A percentile compares a stretch with the other conserved stretches of the same genome.
phyloP scores from a whole-genome alignment of 352 stramenopile species.

The Phytophthora pini region DNA sequence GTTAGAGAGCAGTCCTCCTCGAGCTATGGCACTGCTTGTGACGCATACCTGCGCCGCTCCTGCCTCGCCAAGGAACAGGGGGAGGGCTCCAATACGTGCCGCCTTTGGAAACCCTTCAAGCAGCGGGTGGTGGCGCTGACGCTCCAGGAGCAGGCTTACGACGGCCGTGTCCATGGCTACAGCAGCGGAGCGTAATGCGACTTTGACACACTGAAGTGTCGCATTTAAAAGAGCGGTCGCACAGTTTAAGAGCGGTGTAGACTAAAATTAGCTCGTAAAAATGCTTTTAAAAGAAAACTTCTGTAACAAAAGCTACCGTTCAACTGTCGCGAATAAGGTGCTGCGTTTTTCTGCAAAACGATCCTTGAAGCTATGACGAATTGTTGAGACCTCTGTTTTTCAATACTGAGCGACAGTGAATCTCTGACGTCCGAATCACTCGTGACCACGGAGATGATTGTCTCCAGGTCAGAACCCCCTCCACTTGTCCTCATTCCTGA shows the following conservation, averaged over 20 bases:
- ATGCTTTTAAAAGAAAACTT: background rate
- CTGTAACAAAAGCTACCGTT: background rate
- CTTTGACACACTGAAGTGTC: background rate
- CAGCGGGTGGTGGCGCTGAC: constrained; percentile 56
- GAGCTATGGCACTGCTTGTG: constrained; percentile 1
- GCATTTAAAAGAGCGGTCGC: background rate
- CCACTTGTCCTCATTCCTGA: constrained; percentile 27
- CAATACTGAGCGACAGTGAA: constrained; percentile 6
- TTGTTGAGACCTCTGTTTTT: background rate
- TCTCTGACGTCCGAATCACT: constrained; percentile 1
- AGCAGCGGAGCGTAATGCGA: constrained; percentile 2
- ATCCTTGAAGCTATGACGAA: constrained; percentile 19
- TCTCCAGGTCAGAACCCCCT: background rate
- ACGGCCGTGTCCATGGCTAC: constrained; percentile 28
- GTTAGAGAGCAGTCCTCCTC: constrained; percentile 2
- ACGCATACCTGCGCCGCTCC: constrained; percentile 49
- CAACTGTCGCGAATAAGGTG: background rate
- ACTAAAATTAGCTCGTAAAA: background rate
- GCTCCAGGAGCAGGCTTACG: constrained; percentile 41
- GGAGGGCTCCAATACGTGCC: constrained; percentile 49
- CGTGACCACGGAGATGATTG: background rate
- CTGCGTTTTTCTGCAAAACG: constrained; percentile 31
- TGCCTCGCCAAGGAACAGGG: constrained; percentile 69
- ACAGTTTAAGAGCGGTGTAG: background rate
- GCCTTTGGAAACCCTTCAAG: constrained; percentile 51